These are phyloP conservation scores for Macrophomina phaseolina DNA, from an alignment of 2,329 filamentous ascomycete species.

Conservation along the genomic window DNA sequence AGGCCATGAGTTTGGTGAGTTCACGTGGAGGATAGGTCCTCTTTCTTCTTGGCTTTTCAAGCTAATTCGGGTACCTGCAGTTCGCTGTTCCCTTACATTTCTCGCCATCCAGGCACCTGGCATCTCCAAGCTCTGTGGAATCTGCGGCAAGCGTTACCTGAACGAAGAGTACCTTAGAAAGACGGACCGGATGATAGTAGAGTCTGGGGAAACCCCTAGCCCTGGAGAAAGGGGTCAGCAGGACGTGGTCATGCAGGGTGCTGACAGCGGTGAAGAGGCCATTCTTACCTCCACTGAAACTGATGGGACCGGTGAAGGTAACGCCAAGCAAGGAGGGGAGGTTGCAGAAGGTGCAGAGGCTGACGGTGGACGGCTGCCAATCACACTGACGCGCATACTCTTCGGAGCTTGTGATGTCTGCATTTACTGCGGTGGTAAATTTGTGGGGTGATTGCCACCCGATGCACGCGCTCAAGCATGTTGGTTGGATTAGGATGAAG, in stretches of 20 bases:
- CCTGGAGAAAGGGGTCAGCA: neutral
- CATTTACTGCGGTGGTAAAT: constrained; percentile 46
- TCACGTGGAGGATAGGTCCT: constrained; percentile 5
- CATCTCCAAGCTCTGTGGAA: constrained; percentile 59
- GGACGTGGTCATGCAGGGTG: constrained; percentile 12
- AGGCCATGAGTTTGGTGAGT: constrained; percentile 59
- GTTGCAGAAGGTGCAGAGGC: neutral
- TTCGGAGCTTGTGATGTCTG: constrained; percentile 45
- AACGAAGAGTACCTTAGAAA: constrained; percentile 47
- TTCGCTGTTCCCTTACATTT: constrained; percentile 61
- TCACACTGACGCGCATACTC: constrained; percentile 38
- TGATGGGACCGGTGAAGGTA: constrained; percentile 2
- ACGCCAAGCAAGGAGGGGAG: constrained; percentile 20
- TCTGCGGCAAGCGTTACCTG: constrained; percentile 58
- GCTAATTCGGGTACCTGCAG: constrained; percentile 35
- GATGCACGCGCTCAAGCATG: neutral
- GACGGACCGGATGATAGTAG: constrained; percentile 10
- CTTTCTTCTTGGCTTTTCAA: neutral
- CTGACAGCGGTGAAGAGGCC: constrained; percentile 12
- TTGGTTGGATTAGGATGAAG: constrained; percentile 4
- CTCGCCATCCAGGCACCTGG: constrained; percentile 61
- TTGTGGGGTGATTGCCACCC: constrained; percentile 31
- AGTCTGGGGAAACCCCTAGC: neutral
- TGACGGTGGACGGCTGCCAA: neutral
- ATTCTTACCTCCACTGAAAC: constrained; percentile 18